Evolutionary conservation across 768 basidiomycete species (phyloP), one percentile per base, ranked within the genome.

Genomic region (Floccularia luteovirens): DNA sequence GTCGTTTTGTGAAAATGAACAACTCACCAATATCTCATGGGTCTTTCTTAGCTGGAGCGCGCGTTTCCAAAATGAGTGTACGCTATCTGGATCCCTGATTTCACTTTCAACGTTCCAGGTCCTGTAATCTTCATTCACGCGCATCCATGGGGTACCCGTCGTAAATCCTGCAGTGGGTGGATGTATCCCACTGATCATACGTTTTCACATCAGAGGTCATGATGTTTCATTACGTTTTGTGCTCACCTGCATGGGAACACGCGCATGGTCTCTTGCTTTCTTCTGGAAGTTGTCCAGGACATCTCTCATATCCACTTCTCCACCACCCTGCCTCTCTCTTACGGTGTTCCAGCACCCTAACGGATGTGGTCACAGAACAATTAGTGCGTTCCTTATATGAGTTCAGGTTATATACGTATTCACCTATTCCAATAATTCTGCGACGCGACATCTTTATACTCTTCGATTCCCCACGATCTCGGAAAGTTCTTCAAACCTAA

Each of bases 211-310:
- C 24, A 17, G 22, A 13, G 20, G 8, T 13, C 17, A 24, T 33
- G 13, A 35, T 23, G 19, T 25, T 23, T 11, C 16, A 31, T 14
- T 20, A 28, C 1, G 2, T 3, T 37, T 14, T 5, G 12, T 12
- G 42, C 61, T 42, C 43, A 70, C 79, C 66, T 82, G 81, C 70
- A 87, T 74, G 0, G 85, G 83, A 4, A 75, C 70, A 1, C 85
- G 67, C 6, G 76, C 71, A 54, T 88, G 81, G 51, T 88, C 85
- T 24, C 87, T 67, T 2, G 79, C 79, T 47, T 82, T 83, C 44
- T 62, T 66, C 48, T 74, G 67, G 44, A 82, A 68, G 20, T 63
- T 60, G 14, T 75, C 72, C 14, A 83, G 48, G 1, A 84, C 49
- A 48, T 83, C 82, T 2, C 60, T 62, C 75, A 82, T 81, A 42